Percentiles rank a stretch among this genome's conserved stretches.
Conservation (phyloP, 345 rosid species). For the Eucalyptus lansdowneana region DNA sequence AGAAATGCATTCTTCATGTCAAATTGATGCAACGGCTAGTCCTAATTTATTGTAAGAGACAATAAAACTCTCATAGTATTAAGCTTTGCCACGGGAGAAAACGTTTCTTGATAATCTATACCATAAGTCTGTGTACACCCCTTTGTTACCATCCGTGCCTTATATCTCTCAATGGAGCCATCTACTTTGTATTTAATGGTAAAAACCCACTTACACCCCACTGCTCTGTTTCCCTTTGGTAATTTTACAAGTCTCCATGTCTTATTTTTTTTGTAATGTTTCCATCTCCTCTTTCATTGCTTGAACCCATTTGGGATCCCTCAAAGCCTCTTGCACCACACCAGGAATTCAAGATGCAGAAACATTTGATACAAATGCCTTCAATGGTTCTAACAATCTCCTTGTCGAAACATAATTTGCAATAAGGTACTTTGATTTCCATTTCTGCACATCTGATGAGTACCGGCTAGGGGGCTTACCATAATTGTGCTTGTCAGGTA, state of each 20-base stretch:
- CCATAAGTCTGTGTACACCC: not conserved
- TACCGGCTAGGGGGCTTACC: not conserved
- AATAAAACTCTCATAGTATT: not conserved
- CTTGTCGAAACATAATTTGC: not conserved
- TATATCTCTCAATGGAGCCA: not conserved
- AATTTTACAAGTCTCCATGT: not conserved
- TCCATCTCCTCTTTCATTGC: not conserved
- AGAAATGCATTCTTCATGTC: not conserved
- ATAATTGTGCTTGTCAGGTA: accelerated
- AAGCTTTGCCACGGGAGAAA: not conserved
- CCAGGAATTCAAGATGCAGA: not conserved
- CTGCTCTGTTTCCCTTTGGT: not conserved
- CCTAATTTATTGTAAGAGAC: not conserved
- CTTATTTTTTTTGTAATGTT: not conserved
- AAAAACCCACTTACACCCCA: not conserved
- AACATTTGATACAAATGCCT: not conserved
- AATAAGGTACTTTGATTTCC: not conserved
- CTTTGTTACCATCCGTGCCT: not conserved
- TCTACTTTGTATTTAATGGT: not conserved
- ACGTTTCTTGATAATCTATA: not conserved
- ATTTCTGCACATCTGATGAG: accelerated
- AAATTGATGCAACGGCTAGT: not conserved
- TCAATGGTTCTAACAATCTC: not conserved
- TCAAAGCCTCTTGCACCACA: not conserved
- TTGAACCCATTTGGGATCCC: not conserved